Evolutionary conservation across 1,139 yeast genomes (phyloP), one percentile per base, ranked within the genome.

Genomic region (Geotrichum citri-aurantii): DNA sequence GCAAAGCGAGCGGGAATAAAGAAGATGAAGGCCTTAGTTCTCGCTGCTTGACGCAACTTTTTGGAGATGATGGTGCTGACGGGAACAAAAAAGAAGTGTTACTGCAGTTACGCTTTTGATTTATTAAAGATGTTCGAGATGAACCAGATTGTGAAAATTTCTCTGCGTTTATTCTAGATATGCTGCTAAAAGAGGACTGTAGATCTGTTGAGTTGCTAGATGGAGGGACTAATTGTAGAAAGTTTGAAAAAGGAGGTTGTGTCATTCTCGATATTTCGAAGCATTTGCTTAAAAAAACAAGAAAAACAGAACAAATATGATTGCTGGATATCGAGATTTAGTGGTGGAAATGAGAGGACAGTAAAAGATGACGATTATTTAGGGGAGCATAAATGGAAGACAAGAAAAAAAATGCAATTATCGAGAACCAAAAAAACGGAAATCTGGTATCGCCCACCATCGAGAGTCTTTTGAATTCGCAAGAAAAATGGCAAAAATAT

Each of bases 1-100:
- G 49, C 17, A 42, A 37, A 37, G 42, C 21, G n/a, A 52, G 49
- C 7, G 54, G 54, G 31, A 52, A 52, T 27, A 48, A 26, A 14
- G 27, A 17, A 19, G 54, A 52, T 26, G 26, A 37, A 6, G 33
- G 40, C 42, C 54, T 40, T 10, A 44, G 17, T 6, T 37, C 42
- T 37, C 42, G 42, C 14, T 37, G 40, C 10, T 31, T 37, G 5
- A 37, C 17, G 14, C 17, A 37, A 37, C 4, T 17, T 14, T 14
- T 37, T 1, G 42, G 42, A n/a, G 42, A 37, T 37, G 42, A n/a
- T 14, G 42, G 42, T 37, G 17, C 42, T 6, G 42, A 37, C 42
- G 42, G 42, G 6, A 14, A 37, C 17, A 37, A 37, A 6, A 12
- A 14, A n/a, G 17, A 17, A n/a, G 42, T 14, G n/a, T 31, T 31